phyloP scores from a whole-genome alignment of 441 rosid genomes.

The Syzygium malaccense region DNA sequence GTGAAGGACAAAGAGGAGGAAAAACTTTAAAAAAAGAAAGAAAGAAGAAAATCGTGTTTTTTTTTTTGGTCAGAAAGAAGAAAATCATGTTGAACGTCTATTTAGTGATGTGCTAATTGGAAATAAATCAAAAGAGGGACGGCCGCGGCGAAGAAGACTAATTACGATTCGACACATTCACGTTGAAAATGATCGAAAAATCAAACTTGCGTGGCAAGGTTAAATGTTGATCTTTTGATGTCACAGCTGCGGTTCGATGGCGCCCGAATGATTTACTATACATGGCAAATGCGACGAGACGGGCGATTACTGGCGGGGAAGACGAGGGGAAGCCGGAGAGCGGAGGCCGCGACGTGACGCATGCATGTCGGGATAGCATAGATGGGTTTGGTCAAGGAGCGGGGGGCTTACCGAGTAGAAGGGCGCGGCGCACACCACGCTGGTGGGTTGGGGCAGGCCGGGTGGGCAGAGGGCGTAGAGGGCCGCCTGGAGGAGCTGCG shows the following conservation, averaged over 20 bases:
- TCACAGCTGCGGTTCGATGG: not conserved
- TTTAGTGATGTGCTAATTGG: not conserved
- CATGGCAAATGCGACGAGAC: not conserved
- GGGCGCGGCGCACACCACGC: slow-evolving; percentile 78
- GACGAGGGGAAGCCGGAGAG: not conserved
- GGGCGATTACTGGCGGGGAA: not conserved
- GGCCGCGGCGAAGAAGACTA: not conserved
- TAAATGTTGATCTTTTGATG: not conserved
- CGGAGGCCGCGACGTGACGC: not conserved
- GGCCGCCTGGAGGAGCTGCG: slow-evolving; percentile 68
- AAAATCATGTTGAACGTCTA: not conserved
- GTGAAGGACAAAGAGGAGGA: not conserved
- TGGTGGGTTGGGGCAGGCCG: slow-evolving; percentile 37
- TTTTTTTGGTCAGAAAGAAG: no score
- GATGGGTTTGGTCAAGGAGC: not conserved
- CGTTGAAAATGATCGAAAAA: not conserved
- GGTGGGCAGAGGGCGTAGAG: slow-evolving; percentile 59
- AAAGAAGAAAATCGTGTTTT: not conserved
- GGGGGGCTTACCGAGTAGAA: slow-evolving; percentile 60
- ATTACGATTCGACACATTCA: not conserved
- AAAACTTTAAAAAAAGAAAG: not conserved
- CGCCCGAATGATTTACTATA: not conserved
- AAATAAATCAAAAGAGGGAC: not conserved
- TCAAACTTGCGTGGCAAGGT: not conserved
- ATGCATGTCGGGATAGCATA: no score